phyloP scores from a whole-genome alignment of 371 early-diverging fungal genomes.

The Parasitella parasitica region DNA sequence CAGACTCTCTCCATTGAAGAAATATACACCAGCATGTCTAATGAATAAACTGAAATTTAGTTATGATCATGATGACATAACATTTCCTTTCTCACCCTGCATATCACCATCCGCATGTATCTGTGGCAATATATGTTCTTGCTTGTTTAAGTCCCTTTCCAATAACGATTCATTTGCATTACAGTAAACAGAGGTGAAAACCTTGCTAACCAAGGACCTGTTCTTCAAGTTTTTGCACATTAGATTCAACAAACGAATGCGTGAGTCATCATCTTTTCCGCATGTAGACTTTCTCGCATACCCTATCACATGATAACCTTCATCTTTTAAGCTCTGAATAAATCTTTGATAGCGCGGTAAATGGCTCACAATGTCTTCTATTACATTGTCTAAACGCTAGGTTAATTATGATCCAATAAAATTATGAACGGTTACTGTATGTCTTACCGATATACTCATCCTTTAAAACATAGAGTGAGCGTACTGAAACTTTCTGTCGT shows the following conservation, averaged over 20 bases:
- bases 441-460: no score
- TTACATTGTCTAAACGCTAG: no score
- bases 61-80: constrained; percentile 10
- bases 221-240: constrained; percentile 10
- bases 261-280: constrained; percentile 13
- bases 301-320: constrained; percentile 12
- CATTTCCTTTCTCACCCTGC: constrained; percentile 18
- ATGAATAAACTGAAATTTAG: constrained; percentile 8
- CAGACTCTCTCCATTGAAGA: constrained; percentile 4
- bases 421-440: no score
- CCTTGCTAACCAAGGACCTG: constrained; percentile 16
- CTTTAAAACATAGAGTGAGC: no score
- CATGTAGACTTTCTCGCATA: constrained; percentile 10
- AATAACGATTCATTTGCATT: constrained; percentile 14
- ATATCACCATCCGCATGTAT: constrained; percentile 16
- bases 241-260: constrained; percentile 14
- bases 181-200: constrained; percentile 14
- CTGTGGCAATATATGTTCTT: constrained; percentile 7
- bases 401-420: no score
- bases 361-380: no score
- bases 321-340: background rate
- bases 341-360: no score
- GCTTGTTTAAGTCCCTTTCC: constrained; percentile 10
- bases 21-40: constrained; percentile 17
- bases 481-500: no score